These are phyloP conservation scores for Ogataea populi-albae DNA, from an alignment of 805 yeast species.

Conservation along the genomic window DNA sequence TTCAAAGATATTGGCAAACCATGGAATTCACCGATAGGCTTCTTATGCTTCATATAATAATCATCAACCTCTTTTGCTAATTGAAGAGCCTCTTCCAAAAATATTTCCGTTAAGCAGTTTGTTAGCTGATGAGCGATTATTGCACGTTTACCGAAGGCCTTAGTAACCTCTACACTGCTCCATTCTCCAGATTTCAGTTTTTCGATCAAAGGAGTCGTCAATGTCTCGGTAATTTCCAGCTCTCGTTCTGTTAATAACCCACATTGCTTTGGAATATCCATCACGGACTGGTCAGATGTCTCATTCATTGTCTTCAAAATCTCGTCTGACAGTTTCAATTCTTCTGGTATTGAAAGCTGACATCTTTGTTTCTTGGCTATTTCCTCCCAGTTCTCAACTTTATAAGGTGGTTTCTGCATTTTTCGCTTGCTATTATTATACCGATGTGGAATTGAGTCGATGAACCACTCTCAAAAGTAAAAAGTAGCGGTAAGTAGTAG, in stretches of 20 bases:
- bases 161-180: slow-evolving; percentile 17
- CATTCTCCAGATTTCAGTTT: slow-evolving; percentile 14
- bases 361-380: slow-evolving; percentile 6
- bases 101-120: slow-evolving; percentile 25
- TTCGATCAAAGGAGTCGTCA: slow-evolving; percentile 7
- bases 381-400: slow-evolving; percentile 5
- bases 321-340: slow-evolving; percentile 12
- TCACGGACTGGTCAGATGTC: slow-evolving; percentile 5
- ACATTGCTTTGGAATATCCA: slow-evolving; percentile 11
- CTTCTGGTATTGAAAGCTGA: slow-evolving; percentile 11
- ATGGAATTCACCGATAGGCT: slow-evolving; percentile 23
- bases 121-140: slow-evolving; percentile 28
- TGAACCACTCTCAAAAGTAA: no score
- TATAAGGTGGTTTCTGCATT: slow-evolving; percentile 1
- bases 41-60: slow-evolving; percentile 12
- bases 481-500: no score
- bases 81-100: slow-evolving; percentile 22
- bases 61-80: slow-evolving; percentile 22
- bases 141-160: slow-evolving; percentile 30
- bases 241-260: slow-evolving; percentile 14
- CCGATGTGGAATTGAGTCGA: no score
- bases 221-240: slow-evolving; percentile 17
- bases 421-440: no score
- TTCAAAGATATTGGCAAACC: slow-evolving; percentile 48
- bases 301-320: slow-evolving; percentile 4